Base-by-base conservation (phyloP, 164 flowering plant species). In the Euptelea pleiosperma region DNA sequence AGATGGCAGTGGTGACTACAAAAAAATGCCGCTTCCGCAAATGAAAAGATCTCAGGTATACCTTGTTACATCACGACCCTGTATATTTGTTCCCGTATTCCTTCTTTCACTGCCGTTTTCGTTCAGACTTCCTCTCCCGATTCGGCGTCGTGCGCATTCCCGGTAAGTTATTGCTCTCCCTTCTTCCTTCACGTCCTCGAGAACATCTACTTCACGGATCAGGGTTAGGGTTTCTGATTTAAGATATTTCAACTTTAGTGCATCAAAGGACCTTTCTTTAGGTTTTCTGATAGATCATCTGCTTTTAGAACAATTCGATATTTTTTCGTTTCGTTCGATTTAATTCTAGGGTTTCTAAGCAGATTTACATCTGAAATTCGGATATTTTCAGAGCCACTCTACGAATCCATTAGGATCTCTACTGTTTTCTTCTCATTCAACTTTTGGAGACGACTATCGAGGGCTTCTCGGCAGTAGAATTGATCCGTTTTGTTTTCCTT, bases 181-280 rank as follows among this genome's bases (percentile, higher is more conserved):
- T 43, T 43, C 47, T n/a, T n/a, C n/a, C n/a, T n/a, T n/a, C n/a
- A n/a, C n/a, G n/a, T n/a, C n/a, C n/a, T n/a, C n/a, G n/a, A n/a
- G n/a, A n/a, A n/a, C n/a, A n/a, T n/a, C 47, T 3, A 43, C 9
- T 22, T 43, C 18, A 2, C 18, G 21, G 12, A 45, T 7, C 25
- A 45, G 25, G 50, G 50, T 45, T 45, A 45, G 16, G 50, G 15
- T 45, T 45, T 45, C 50, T 8, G n/a, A n/a, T n/a, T n/a, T n/a
- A 21, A 24, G 24, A 12, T 10, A 18, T 45, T 45, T 45, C 30
- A 8, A 24, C 10, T 19, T 19, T 24, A 9, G 1, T 45, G 50
- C 26, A 26, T 45, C 24, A 9, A 45, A 18, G 50, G 3, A 16
- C 29, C 3, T 6, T 3, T 18, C 8, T 2, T 8, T 45, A 25